Percentiles rank a stretch among this genome's conserved stretches.
phyloP scores from a whole-genome alignment of 345 rosid genomes.

The Cardamine chenopodiifolia region DNA sequence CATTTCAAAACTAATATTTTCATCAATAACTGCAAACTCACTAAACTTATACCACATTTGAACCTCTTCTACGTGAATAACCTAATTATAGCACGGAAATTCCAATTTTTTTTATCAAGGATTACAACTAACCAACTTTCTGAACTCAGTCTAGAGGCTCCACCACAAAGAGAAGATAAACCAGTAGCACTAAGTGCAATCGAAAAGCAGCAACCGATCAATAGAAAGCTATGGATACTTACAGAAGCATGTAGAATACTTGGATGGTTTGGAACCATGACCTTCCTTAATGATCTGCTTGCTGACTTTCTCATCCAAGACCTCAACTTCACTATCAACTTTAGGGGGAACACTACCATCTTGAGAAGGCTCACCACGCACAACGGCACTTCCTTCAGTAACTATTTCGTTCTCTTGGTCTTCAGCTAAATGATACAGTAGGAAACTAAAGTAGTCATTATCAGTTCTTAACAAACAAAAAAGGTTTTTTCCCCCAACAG shows the following conservation, averaged over 20 bases:
- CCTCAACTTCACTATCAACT: constrained; percentile 65
- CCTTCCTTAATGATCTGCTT: constrained; percentile 76
- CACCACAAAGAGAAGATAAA: constrained; percentile 7
- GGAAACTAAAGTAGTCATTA: constrained; percentile 7
- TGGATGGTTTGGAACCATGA: constrained; percentile 85
- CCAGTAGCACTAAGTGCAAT: background rate
- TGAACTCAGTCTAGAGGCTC: background rate
- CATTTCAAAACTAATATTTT: background rate
- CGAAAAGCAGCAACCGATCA: background rate
- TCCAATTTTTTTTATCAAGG: background rate
- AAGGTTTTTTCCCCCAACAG: background rate
- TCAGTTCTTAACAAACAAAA: background rate
- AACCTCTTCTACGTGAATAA: background rate
- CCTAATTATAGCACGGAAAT: background rate
- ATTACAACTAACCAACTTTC: background rate
- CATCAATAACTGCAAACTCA: background rate
- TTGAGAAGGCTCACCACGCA: constrained; percentile 62
- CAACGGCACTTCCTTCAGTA: constrained; percentile 58
- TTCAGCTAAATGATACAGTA: constrained; percentile 32
- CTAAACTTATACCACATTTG: constrained; percentile 10
- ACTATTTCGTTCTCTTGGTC: constrained; percentile 64
- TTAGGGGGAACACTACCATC: constrained; percentile 66
- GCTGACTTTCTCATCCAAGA: constrained; percentile 79
- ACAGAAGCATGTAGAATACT: constrained; percentile 92
- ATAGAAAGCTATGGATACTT: constrained; percentile 40